Conservation (phyloP, 139 green algal species). For the Coccomyxa sp. region DNA sequence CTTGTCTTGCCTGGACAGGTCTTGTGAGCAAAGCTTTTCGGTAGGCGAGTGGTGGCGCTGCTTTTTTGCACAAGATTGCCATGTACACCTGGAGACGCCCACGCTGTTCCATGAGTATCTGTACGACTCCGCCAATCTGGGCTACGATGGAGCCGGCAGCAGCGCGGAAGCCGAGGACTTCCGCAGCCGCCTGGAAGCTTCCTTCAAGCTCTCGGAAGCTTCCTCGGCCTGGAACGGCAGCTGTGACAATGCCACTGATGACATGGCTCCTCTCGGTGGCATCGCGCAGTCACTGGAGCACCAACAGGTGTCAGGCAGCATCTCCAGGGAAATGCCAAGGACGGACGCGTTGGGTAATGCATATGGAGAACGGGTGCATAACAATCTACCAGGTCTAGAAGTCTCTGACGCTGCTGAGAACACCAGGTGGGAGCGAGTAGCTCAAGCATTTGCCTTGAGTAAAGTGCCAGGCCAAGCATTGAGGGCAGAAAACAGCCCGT, state of each 20-base stretch:
- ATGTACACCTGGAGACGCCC: not conserved
- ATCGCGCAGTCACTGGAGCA: no score
- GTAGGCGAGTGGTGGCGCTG: not conserved
- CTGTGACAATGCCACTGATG: not conserved
- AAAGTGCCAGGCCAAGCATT: no score
- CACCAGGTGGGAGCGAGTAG: no score
- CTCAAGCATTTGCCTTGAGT: no score
- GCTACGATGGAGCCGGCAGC: not conserved
- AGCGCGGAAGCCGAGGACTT: not conserved
- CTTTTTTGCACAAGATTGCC: slow-evolving; percentile 10
- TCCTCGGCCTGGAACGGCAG: not conserved
- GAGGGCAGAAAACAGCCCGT: no score
- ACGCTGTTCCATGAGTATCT: slow-evolving; percentile 8
- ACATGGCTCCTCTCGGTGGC: not conserved
- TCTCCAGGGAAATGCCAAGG: no score
- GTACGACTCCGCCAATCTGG: slow-evolving; percentile 16
- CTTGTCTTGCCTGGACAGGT: not conserved
- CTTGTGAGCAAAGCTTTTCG: no score
- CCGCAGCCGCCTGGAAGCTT: not conserved
- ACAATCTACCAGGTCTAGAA: no score
- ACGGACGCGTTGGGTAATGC: no score
- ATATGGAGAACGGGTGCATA: no score
- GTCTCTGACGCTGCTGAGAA: no score
- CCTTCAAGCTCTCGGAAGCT: not conserved
- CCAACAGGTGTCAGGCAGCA: no score